A percentile compares a stretch with the other conserved stretches of the same genome.
phyloP scores from a whole-genome alignment of 352 stramenopile species.

The Globisporangium iwayamae region DNA sequence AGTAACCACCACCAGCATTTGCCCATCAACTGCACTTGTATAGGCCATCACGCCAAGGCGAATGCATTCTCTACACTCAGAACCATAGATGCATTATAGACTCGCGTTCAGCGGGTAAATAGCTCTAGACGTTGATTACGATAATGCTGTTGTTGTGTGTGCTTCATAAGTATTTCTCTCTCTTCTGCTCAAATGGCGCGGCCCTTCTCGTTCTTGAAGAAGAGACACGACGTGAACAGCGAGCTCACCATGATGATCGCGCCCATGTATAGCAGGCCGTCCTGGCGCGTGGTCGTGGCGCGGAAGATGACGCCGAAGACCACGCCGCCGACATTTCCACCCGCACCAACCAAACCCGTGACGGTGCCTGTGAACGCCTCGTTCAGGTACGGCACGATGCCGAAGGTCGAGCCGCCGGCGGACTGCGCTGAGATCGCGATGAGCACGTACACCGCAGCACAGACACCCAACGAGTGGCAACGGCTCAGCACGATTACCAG shows the following conservation, averaged over 20 bases:
- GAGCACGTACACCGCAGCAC: slow-evolving; percentile 87
- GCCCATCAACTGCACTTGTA: background rate
- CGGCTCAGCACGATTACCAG: slow-evolving; percentile 89
- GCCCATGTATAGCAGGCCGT: slow-evolving; percentile 52
- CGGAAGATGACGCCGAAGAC: slow-evolving; percentile 73
- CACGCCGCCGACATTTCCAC: slow-evolving; percentile 68
- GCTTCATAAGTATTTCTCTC: background rate
- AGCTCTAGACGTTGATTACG: background rate
- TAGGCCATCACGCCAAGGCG: background rate
- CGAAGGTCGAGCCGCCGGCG: slow-evolving; percentile 60
- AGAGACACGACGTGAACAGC: slow-evolving; percentile 38
- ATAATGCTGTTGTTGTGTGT: background rate
- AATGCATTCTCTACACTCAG: too few species aligned
- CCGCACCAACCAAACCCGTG: slow-evolving; percentile 60
- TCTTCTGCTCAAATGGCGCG: slow-evolving; percentile 17
- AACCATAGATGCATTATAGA: too few species aligned
- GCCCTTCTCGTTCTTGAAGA: slow-evolving; percentile 33
- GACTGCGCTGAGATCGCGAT: slow-evolving; percentile 91
- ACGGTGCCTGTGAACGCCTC: slow-evolving; percentile 61
- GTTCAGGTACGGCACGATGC: slow-evolving; percentile 74
- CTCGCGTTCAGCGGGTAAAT: background rate
- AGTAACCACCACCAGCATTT: background rate
- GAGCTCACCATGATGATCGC: slow-evolving; percentile 53
- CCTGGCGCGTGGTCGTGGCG: slow-evolving; percentile 22
- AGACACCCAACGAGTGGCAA: slow-evolving; percentile 55